Percentiles rank a stretch among this genome's conserved stretches.
Conservation (phyloP, 2,329 filamentous ascomycete species). For the Colletotrichum cuscutae region DNA sequence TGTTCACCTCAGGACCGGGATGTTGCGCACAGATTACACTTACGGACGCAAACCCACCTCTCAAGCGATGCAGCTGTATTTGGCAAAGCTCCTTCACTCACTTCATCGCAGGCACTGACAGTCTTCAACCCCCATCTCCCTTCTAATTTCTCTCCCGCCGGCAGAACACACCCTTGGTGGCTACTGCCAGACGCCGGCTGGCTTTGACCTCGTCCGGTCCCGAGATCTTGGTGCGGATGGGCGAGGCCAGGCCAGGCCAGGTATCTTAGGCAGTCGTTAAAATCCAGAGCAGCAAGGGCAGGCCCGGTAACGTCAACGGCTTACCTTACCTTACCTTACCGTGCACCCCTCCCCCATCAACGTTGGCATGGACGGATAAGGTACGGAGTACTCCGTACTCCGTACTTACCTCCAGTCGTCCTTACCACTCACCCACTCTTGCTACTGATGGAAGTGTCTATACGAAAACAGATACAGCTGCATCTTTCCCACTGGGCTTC, state of each 20-base stretch:
- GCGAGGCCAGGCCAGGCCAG: not conserved
- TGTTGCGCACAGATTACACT: not conserved
- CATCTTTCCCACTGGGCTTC: not conserved
- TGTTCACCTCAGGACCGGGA: not conserved
- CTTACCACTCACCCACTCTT: too few species aligned
- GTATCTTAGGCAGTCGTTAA: slow-evolving; percentile 9
- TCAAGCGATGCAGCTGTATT: not conserved
- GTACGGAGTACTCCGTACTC: too few species aligned
- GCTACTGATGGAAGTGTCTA: not conserved
- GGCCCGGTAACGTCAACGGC: not conserved
- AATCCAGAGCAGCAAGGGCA: not conserved
- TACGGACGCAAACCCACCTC: not conserved
- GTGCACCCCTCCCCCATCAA: not conserved
- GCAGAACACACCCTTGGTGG: not conserved
- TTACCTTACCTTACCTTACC: not conserved
- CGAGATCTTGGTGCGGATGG: not conserved
- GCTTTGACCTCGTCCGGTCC: not conserved
- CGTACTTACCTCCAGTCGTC: too few species aligned
- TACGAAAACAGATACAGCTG: not conserved
- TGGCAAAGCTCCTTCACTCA: not conserved
- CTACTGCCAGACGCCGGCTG: not conserved
- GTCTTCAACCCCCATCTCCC: not conserved
- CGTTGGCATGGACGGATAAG: not conserved
- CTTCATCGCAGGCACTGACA: too few species aligned
- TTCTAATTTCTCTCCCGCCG: not conserved